phyloP scores from a whole-genome alignment of 306 rosid species.

The Glycine tomentella region DNA sequence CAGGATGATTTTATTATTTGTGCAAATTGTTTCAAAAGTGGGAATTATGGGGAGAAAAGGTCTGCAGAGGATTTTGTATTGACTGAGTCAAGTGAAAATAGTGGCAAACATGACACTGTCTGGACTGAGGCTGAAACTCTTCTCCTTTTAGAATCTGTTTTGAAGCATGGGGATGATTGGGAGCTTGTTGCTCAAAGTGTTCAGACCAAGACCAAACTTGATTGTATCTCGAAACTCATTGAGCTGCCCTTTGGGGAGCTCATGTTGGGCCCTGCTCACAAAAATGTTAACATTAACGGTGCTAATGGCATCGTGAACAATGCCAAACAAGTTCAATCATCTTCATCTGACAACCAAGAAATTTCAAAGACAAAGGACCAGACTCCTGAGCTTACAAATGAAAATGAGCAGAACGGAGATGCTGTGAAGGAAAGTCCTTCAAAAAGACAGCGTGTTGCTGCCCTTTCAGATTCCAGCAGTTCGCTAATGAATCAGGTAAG shows the following conservation, averaged over 20 bases:
- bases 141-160: slow-evolving; percentile 88
- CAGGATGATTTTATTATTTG: slow-evolving; percentile 78
- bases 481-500: slow-evolving; percentile 84
- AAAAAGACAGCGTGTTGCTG: slow-evolving; percentile 64
- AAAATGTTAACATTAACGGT: slow-evolving; percentile 48
- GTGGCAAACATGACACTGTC: slow-evolving; percentile 48
- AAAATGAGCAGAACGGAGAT: slow-evolving; percentile 66
- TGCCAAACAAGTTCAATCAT: slow-evolving; percentile 52
- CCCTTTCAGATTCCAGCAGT: slow-evolving; percentile 67
- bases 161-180: slow-evolving; percentile 97
- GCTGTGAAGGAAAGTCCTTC: slow-evolving; percentile 62
- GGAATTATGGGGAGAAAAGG: slow-evolving; percentile 77
- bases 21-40: slow-evolving; percentile 68
- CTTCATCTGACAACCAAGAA: slow-evolving; percentile 62
- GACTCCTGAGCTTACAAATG: slow-evolving; percentile 51
- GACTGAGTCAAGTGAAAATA: slow-evolving; percentile 55
- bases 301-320: slow-evolving; percentile 50
- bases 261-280: slow-evolving; percentile 62
- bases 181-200: slow-evolving; percentile 84
- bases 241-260: slow-evolving; percentile 92
- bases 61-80: slow-evolving; percentile 66
- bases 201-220: slow-evolving; percentile 78
- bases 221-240: slow-evolving; percentile 81
- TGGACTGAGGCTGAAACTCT: slow-evolving; percentile 95
- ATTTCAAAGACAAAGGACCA: slow-evolving; percentile 55